Evolutionary conservation across 116 monocot genomes (phyloP).

Genomic region (Zostera marina): DNA sequence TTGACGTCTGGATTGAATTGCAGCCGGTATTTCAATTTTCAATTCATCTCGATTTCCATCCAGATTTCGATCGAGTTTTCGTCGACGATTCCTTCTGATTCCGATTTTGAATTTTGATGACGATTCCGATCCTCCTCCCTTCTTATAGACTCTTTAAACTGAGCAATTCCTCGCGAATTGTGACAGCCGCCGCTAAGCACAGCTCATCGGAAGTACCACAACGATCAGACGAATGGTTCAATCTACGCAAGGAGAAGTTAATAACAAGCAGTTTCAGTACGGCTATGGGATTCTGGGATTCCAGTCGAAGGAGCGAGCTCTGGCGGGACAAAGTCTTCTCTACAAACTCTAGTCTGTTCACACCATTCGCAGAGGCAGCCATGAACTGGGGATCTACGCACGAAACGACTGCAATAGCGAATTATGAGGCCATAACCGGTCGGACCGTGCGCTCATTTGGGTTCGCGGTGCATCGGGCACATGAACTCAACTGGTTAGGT

Average conservation of each 20-base stretch:
- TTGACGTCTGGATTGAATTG: too few species aligned
- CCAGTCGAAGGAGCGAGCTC: constrained; percentile 44
- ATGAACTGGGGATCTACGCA: constrained; percentile 71
- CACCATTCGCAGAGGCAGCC: constrained; percentile 47
- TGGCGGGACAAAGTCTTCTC: constrained; percentile 85
- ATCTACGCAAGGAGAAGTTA: constrained; percentile 75
- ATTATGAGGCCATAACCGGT: constrained; percentile 69
- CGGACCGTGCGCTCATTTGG: constrained; percentile 46
- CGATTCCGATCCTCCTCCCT: not conserved
- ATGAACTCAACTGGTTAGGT: constrained; percentile 55
- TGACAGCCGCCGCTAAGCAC: not conserved
- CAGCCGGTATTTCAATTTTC: too few species aligned
- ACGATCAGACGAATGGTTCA: constrained; percentile 87
- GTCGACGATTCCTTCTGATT: too few species aligned
- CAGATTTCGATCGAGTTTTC: too few species aligned
- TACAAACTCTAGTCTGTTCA: constrained; percentile 14
- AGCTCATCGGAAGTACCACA: constrained; percentile 40
- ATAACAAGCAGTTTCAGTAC: constrained; percentile 93
- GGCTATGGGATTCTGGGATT: constrained; percentile 81
- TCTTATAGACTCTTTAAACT: not conserved
- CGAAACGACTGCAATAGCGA: constrained; percentile 58
- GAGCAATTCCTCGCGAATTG: too few species aligned
- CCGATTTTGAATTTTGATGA: too few species aligned
- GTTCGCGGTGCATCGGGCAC: constrained; percentile 57
- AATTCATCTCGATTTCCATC: too few species aligned